Evolutionary conservation across 768 basidiomycete species (phyloP).

Genomic region (Suillus plorans): DNA sequence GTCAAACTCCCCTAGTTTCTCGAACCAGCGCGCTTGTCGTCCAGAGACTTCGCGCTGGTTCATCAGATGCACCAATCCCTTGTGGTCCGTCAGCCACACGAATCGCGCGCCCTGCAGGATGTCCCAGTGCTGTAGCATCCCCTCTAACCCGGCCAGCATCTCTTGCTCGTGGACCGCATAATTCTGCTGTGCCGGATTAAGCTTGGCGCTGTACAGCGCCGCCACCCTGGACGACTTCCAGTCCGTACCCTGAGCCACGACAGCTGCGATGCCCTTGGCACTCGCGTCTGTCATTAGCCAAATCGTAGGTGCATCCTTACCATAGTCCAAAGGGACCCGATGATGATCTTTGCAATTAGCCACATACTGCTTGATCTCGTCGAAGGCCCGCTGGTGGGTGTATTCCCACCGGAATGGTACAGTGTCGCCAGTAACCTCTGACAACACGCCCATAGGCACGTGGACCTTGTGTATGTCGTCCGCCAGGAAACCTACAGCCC

Average conservation of each 20-base stretch:
- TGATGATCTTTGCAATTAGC: accelerated
- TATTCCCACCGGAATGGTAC: background rate
- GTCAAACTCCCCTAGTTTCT: slow-evolving; percentile 15
- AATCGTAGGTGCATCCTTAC: background rate
- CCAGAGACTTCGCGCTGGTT: slow-evolving; percentile 30
- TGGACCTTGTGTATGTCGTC: background rate
- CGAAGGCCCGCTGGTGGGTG: background rate
- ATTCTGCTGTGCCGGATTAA: slow-evolving; percentile 37
- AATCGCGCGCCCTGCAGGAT: slow-evolving; percentile 32
- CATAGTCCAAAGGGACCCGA: background rate
- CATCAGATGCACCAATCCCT: slow-evolving; percentile 26
- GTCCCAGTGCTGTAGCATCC: slow-evolving; percentile 28
- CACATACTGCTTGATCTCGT: background rate
- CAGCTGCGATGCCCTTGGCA: background rate
- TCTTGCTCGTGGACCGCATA: slow-evolving; percentile 42
- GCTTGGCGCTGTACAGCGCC: slow-evolving; percentile 18
- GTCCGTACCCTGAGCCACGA: background rate
- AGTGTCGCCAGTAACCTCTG: background rate
- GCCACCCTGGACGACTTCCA: background rate
- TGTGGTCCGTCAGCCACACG: slow-evolving; percentile 30
- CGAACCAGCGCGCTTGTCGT: slow-evolving; percentile 32
- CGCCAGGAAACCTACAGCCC: background rate
- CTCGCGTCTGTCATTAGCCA: background rate
- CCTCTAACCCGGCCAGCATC: slow-evolving; percentile 36
- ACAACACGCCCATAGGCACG: accelerated